A percentile compares a stretch with the other conserved stretches of the same genome.
Evolutionary conservation across 2,329 filamentous ascomycete species (phyloP).

Genomic region (Fusarium mundagurra): DNA sequence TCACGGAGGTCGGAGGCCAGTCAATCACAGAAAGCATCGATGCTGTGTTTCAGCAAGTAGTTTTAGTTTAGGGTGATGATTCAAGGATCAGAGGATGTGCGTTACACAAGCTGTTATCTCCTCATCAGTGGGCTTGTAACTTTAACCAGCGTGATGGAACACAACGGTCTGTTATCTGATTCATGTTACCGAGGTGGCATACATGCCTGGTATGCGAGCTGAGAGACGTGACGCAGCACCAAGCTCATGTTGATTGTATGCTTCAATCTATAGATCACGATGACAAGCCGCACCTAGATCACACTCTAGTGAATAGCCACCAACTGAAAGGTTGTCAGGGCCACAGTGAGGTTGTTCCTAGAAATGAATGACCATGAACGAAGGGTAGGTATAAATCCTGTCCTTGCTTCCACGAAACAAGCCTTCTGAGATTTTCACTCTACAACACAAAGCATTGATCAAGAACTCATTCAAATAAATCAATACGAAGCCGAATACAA

Average conservation of each 20-base stretch:
- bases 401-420: accelerated
- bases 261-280: not conserved
- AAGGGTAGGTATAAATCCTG: not conserved
- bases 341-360: accelerated
- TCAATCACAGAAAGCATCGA: accelerated
- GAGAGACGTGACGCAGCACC: not conserved
- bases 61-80: not conserved
- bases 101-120: accelerated
- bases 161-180: not conserved
- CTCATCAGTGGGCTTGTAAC: accelerated
- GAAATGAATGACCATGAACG: not conserved
- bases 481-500: accelerated
- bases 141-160: no score
- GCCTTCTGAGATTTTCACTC: accelerated
- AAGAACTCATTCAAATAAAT: accelerated
- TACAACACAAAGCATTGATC: accelerated
- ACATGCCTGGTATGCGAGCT: accelerated
- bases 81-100: not conserved
- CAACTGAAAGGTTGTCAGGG: accelerated
- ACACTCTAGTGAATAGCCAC: not conserved
- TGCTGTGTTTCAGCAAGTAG: not conserved
- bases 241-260: not conserved
- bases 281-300: not conserved
- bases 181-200: accelerated
- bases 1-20: not conserved